These are phyloP conservation scores for Micractinium conductrix DNA, from an alignment of 139 green algal species.

Conservation along the genomic window DNA sequence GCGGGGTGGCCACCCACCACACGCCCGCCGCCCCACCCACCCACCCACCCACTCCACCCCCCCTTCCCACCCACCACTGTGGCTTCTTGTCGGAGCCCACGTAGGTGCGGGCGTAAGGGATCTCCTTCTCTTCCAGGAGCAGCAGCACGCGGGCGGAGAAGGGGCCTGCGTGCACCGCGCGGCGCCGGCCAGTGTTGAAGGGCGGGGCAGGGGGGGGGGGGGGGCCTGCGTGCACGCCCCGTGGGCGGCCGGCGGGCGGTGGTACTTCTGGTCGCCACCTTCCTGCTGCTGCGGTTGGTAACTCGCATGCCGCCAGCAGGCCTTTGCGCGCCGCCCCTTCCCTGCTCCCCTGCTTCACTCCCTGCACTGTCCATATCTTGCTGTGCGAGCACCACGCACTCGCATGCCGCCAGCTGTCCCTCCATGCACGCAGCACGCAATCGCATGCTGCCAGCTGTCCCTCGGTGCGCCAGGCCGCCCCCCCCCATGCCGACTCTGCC, in stretches of 20 bases:
- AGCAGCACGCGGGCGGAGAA: constrained; percentile 88
- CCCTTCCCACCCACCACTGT: constrained; percentile 58
- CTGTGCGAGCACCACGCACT: not conserved
- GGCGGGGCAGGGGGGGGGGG: not conserved
- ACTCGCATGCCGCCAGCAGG: too few species aligned
- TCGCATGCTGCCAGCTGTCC: not conserved
- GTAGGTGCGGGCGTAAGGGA: constrained; percentile 66
- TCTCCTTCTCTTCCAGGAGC: constrained; percentile 78
- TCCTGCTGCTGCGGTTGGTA: too few species aligned
- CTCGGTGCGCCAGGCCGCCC: too few species aligned
- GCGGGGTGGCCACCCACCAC: not conserved
- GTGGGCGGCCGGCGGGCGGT: constrained; percentile 77
- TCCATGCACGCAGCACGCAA: not conserved
- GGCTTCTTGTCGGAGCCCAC: constrained; percentile 86
- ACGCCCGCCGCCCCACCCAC: too few species aligned
- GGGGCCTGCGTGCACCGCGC: constrained; percentile 56
- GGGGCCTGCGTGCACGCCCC: constrained; percentile 80
- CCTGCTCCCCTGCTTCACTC: too few species aligned
- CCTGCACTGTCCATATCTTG: too few species aligned
- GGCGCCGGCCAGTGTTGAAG: not conserved
- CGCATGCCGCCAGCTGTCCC: not conserved
- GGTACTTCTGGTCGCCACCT: too few species aligned
- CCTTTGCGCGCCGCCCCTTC: too few species aligned
- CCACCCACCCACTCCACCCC: too few species aligned
- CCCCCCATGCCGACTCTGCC: too few species aligned